A percentile compares a stretch with the other conserved stretches of the same genome.
These are phyloP conservation scores for Poa pratensis DNA, from an alignment of 176 grass and related monocot genomes.

Conservation along the genomic window DNA sequence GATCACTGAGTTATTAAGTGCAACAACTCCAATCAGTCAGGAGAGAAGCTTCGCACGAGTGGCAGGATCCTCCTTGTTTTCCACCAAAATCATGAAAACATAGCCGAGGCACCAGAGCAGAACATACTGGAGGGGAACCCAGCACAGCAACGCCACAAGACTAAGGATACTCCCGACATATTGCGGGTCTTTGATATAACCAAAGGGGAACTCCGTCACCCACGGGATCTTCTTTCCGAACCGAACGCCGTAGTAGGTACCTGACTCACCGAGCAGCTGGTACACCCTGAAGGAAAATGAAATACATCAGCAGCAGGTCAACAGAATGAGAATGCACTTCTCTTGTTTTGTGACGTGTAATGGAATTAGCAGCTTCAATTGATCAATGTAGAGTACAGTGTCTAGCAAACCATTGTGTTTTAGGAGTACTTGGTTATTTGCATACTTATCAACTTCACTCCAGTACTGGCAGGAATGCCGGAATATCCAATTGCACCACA, in stretches of 20 bases:
- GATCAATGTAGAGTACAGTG: not conserved
- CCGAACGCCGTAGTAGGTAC: slow-evolving; percentile 85
- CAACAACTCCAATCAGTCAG: slow-evolving; percentile 29
- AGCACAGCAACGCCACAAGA: slow-evolving; percentile 70
- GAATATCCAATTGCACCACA: too few species aligned
- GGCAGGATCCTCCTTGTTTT: slow-evolving; percentile 71
- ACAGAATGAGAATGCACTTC: not conserved
- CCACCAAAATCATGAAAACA: slow-evolving; percentile 83
- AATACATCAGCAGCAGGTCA: slow-evolving; percentile 29
- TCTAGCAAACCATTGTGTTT: not conserved
- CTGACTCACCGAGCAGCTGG: slow-evolving; percentile 85
- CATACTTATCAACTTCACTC: too few species aligned
- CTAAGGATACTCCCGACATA: slow-evolving; percentile 88
- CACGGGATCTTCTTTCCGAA: slow-evolving; percentile 77
- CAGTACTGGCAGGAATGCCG: too few species aligned
- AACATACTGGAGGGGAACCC: slow-evolving; percentile 67
- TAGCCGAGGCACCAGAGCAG: slow-evolving; percentile 84
- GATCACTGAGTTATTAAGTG: not conserved
- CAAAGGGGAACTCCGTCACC: slow-evolving; percentile 87
- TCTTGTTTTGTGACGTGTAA: not conserved
- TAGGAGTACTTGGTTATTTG: not conserved
- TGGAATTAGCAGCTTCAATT: not conserved
- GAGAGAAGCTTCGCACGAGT: slow-evolving; percentile 62
- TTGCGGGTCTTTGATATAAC: slow-evolving; percentile 89
- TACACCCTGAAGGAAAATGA: slow-evolving; percentile 65